phyloP scores from a whole-genome alignment of 345 rosid genomes.

The Ricinus communis region DNA sequence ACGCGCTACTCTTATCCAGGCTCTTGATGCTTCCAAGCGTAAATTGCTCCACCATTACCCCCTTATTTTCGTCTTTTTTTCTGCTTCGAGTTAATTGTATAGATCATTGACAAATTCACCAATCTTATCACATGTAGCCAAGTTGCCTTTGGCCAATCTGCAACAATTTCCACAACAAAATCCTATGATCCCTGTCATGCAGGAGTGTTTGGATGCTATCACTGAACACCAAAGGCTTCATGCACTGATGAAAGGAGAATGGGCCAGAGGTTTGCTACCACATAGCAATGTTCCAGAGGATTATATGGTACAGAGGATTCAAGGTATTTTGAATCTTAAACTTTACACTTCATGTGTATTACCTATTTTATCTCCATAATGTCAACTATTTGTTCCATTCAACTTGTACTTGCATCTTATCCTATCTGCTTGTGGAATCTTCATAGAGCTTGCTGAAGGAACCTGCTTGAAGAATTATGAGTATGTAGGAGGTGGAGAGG shows the following conservation, averaged over 20 bases:
- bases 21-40: slow-evolving; percentile 66
- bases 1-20: slow-evolving; percentile 71
- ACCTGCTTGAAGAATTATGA: slow-evolving; percentile 91
- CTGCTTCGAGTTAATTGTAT: slow-evolving; percentile 11
- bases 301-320: slow-evolving; percentile 71
- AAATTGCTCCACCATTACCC: slow-evolving; percentile 32
- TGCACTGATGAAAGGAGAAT: slow-evolving; percentile 86
- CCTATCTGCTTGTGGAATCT: slow-evolving; percentile 1
- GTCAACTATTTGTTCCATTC: background rate
- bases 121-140: slow-evolving; percentile 46
- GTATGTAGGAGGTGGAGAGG: slow-evolving; percentile 65
- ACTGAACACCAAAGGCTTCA: slow-evolving; percentile 92
- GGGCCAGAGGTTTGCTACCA: slow-evolving; percentile 87
- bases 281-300: slow-evolving; percentile 71
- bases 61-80: background rate
- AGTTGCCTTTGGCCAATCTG: slow-evolving; percentile 43
- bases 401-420: background rate
- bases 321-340: slow-evolving; percentile 43
- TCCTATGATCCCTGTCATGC: slow-evolving; percentile 64
- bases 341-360: slow-evolving; percentile 4
- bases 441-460: slow-evolving; percentile 86
- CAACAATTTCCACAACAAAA: slow-evolving; percentile 71
- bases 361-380: background rate
- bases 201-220: slow-evolving; percentile 82
- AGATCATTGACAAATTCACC: slow-evolving; percentile 12